Base-by-base conservation (phyloP, 2,329 filamentous ascomycete genomes). In the Fusarium illudens region DNA sequence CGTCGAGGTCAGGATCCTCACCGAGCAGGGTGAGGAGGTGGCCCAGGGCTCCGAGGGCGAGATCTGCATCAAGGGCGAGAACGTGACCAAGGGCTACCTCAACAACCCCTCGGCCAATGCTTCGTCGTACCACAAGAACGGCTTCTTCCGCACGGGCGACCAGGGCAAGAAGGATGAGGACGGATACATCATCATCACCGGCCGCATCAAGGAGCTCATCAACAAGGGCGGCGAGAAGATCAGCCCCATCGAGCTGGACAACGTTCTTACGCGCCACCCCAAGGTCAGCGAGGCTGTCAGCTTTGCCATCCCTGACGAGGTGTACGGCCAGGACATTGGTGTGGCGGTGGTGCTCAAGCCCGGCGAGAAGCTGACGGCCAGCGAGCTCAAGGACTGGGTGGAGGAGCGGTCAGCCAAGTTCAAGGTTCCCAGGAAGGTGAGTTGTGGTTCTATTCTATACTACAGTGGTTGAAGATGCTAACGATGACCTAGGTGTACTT, bases 181-280 rank as follows among this genome's bases (percentile, higher is more conserved):
- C 71, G 92, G 92, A 62, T 96, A 96, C 76, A 82, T 97, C 11
- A 85, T 92, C 75, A 95, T 97, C 79, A 96, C 93, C 0, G 93
- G 93, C n/a, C 86, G 93, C 55, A 96, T 96, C 81, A 97, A 97
- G 84, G 93, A 97, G 80, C 84, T 97, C 54, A 96, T 97, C 83
- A 94, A 94, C 81, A 94, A 95, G 80, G 92, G 91, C 58, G 93
- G 93, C 62, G 93, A 96, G 82, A 96, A 96, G 83, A 96, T 96
- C 76, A 92, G 89, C 70, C 93, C 93, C 1, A 94, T 96, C 58
- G 93, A 96, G 80, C 84, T 96, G 32, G 93, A 96, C 82, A 96
- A 96, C 71, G 88, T 92, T 12, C 82, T 96, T 27, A 85, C 90
- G n/a, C 86, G 90, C 60, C 88, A 95, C 75, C 87, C 90, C 10